Conservation (phyloP, 116 monocot species). For the Thalassia testudinum region DNA sequence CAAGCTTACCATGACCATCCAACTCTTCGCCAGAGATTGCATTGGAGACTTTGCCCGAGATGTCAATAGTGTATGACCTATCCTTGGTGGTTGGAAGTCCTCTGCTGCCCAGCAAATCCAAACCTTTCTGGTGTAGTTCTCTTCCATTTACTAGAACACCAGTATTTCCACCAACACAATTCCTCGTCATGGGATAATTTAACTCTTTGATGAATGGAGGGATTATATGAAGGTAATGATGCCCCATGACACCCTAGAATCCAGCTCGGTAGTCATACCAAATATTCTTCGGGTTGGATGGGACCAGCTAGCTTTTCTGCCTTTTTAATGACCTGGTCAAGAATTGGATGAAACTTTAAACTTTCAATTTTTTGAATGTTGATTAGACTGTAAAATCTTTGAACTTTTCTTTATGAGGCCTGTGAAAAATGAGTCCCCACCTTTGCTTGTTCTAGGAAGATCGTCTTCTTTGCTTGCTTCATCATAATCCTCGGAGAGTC, state of each 20-base stretch:
- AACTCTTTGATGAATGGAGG: slow-evolving; percentile 87
- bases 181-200: slow-evolving; percentile 59
- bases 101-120: slow-evolving; percentile 46
- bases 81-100: slow-evolving; percentile 35
- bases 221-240: slow-evolving; percentile 92
- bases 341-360: slow-evolving; percentile 40
- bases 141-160: slow-evolving; percentile 70
- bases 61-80: slow-evolving; percentile 53
- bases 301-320: slow-evolving; percentile 77
- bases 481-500: slow-evolving; percentile 29
- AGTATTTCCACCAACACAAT: slow-evolving; percentile 62
- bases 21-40: slow-evolving; percentile 66
- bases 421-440: slow-evolving; percentile 53
- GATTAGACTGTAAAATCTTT: slow-evolving; percentile 19
- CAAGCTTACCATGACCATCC: slow-evolving; percentile 72
- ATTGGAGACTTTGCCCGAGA: slow-evolving; percentile 61
- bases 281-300: slow-evolving; percentile 68
- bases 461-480: slow-evolving; percentile 20
- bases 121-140: slow-evolving; percentile 64
- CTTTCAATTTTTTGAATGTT: slow-evolving; percentile 21
- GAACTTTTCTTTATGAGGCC: slow-evolving; percentile 60
- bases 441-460: slow-evolving; percentile 20
- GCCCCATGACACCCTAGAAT: slow-evolving; percentile 88
- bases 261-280: slow-evolving; percentile 98
- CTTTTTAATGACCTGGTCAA: slow-evolving; percentile 55